These are phyloP conservation scores for Fusarium chuoi DNA, from an alignment of 2,329 filamentous ascomycete genomes.

Conservation along the genomic window DNA sequence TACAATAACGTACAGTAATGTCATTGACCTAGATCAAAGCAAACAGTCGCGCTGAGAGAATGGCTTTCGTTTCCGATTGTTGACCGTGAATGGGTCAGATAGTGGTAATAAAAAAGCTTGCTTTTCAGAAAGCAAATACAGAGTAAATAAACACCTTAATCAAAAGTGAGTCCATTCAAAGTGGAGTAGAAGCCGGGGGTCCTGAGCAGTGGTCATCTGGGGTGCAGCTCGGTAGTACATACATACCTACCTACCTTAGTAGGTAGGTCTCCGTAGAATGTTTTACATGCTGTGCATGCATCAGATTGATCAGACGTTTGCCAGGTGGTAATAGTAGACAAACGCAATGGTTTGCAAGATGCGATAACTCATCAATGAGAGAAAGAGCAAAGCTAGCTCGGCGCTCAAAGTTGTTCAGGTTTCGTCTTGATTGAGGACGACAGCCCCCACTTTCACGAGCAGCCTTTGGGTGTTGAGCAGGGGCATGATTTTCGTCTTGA, in stretches of 20 bases:
- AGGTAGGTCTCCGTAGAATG: not conserved
- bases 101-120: conserved; percentile 20
- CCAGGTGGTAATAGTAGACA: not conserved
- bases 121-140: conserved; percentile 21
- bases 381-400: not conserved
- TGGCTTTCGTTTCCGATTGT: not conserved
- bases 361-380: not conserved
- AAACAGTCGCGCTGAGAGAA: not conserved
- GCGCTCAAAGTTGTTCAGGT: not conserved
- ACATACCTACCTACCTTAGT: not conserved
- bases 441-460: not conserved
- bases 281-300: conserved; percentile 21
- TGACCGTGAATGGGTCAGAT: not conserved
- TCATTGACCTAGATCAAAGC: not conserved
- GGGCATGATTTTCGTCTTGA: conserved; percentile 3
- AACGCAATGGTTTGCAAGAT: not conserved
- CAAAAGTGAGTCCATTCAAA: conserved; percentile 34
- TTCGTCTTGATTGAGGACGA: conserved; percentile 1
- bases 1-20: not conserved
- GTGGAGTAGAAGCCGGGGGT: conserved; percentile 33
- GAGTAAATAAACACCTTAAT: conserved; percentile 22
- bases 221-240: conserved; percentile 34
- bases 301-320: not conserved
- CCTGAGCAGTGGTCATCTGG: conserved; percentile 33
- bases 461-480: conserved; percentile 3